Conservation (phyloP, 441 rosid genomes). For the Arabidopsis hybrid region DNA sequence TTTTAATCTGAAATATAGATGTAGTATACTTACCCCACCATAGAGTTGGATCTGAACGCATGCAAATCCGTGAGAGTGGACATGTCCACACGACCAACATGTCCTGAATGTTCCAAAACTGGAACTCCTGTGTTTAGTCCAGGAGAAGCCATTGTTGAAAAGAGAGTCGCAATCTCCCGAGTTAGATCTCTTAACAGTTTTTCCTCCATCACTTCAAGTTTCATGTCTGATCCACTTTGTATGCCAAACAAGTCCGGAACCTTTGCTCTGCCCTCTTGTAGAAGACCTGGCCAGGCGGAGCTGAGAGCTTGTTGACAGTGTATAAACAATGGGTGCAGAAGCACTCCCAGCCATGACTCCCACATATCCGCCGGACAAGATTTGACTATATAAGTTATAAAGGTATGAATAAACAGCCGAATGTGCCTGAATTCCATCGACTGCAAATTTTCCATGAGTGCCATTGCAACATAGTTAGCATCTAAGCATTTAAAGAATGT, state of each 20-base stretch:
- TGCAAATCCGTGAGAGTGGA: slow-evolving; percentile 72
- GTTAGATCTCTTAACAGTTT: slow-evolving; percentile 87
- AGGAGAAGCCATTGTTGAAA: slow-evolving; percentile 76
- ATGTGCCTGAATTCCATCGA: slow-evolving; percentile 95
- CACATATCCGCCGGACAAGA: slow-evolving; percentile 76
- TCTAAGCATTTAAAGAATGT: slow-evolving; percentile 78
- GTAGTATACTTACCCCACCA: slow-evolving; percentile 76
- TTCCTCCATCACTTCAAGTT: slow-evolving; percentile 98
- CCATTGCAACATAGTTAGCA: slow-evolving; percentile 58
- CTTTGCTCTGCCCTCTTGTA: slow-evolving; percentile 80
- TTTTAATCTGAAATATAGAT: not conserved
- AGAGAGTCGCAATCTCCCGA: slow-evolving; percentile 81
- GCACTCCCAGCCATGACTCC: slow-evolving; percentile 81
- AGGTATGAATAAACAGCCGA: slow-evolving; percentile 78
- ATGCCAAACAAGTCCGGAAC: slow-evolving; percentile 75
- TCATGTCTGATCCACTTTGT: slow-evolving; percentile 73
- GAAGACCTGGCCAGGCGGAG: slow-evolving; percentile 81
- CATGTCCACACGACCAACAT: slow-evolving; percentile 61
- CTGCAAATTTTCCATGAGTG: slow-evolving; percentile 87
- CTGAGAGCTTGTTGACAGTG: slow-evolving; percentile 73
- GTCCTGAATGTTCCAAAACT: slow-evolving; percentile 77
- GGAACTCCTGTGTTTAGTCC: slow-evolving; percentile 77
- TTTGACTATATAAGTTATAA: slow-evolving; percentile 65
- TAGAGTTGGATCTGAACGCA: slow-evolving; percentile 65
- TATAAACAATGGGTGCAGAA: slow-evolving; percentile 69